Conservation (phyloP, 2,329 filamentous ascomycete genomes). For the Colletotrichum godetiae region DNA sequence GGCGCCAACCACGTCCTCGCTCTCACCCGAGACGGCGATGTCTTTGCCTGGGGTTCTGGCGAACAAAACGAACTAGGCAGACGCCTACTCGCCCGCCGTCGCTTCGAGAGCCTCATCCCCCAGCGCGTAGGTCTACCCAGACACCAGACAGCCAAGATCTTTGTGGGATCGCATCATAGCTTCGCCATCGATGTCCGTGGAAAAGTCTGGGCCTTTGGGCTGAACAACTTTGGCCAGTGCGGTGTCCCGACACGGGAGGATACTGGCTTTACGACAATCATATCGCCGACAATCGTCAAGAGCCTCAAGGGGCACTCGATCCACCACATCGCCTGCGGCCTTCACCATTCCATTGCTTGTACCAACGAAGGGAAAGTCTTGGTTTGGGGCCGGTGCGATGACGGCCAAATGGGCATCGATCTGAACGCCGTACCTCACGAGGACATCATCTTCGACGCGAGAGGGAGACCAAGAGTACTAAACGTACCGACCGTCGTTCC, state of each 20-base stretch:
- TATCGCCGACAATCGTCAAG: constrained; percentile 65
- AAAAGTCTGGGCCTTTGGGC: constrained; percentile 76
- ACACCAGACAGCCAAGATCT: constrained; percentile 49
- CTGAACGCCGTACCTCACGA: constrained; percentile 61
- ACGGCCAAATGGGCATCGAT: constrained; percentile 65
- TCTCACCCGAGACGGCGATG: constrained; percentile 59
- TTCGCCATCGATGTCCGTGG: constrained; percentile 74
- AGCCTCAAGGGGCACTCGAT: constrained; percentile 65
- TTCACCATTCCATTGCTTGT: constrained; percentile 70
- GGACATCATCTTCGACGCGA: constrained; percentile 71
- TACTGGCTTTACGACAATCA: constrained; percentile 51
- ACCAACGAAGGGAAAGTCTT: constrained; percentile 55
- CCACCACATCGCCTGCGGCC: constrained; percentile 69
- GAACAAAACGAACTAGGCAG: constrained; percentile 57
- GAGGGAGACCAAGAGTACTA: constrained; percentile 73
- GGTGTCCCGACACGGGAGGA: constrained; percentile 56
- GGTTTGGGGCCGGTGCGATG: constrained; percentile 62
- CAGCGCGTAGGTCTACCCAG: constrained; percentile 41
- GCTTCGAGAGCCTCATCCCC: constrained; percentile 59
- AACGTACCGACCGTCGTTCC: constrained; percentile 48
- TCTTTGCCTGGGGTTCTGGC: constrained; percentile 68
- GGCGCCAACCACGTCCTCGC: constrained; percentile 69
- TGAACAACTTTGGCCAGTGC: constrained; percentile 78
- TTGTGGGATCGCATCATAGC: constrained; percentile 74
- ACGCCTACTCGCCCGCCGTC: constrained; percentile 61